These are phyloP conservation scores for Neonectria magnoliae DNA, from an alignment of 2,329 filamentous ascomycete species.

Conservation along the genomic window DNA sequence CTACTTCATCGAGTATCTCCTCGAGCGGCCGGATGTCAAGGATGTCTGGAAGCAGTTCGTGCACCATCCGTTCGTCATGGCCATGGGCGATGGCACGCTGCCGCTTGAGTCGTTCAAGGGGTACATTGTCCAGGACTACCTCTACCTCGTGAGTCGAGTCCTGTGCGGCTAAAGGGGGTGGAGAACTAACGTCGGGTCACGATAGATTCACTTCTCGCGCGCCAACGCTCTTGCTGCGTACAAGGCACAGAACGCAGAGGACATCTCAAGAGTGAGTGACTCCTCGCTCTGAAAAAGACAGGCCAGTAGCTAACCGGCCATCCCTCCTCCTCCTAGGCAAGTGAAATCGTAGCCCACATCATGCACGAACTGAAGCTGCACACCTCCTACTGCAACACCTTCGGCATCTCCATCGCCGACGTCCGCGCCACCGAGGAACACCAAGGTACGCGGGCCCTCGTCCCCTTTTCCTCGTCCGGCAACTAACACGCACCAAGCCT, in stretches of 20 bases:
- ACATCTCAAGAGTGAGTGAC: constrained; percentile 74
- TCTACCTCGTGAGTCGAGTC: constrained; percentile 74
- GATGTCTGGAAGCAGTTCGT: constrained; percentile 79
- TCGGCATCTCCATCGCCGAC: constrained; percentile 78
- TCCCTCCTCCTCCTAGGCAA: constrained; percentile 42
- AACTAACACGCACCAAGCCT: constrained; percentile 68
- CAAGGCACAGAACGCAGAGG: constrained; percentile 78
- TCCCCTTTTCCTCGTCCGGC: not conserved
- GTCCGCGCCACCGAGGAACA: constrained; percentile 80
- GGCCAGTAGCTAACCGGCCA: not conserved
- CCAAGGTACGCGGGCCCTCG: constrained; percentile 62
- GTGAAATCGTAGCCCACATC: constrained; percentile 77
- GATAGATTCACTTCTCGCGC: constrained; percentile 83
- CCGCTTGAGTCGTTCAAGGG: constrained; percentile 82
- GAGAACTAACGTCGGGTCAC: not conserved
- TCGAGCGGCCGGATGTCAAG: constrained; percentile 79
- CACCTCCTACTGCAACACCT: constrained; percentile 81
- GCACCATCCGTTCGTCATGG: constrained; percentile 83
- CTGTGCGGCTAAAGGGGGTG: not conserved
- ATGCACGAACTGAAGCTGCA: constrained; percentile 84
- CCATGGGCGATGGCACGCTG: constrained; percentile 78
- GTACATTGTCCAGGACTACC: constrained; percentile 92
- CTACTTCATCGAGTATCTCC: constrained; percentile 83
- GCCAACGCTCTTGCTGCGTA: constrained; percentile 88
- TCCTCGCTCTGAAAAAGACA: not conserved